Evolutionary conservation across 257 asterid species (phyloP), one percentile per base, ranked within the genome.

Genomic region (Solanum habrochaites): DNA sequence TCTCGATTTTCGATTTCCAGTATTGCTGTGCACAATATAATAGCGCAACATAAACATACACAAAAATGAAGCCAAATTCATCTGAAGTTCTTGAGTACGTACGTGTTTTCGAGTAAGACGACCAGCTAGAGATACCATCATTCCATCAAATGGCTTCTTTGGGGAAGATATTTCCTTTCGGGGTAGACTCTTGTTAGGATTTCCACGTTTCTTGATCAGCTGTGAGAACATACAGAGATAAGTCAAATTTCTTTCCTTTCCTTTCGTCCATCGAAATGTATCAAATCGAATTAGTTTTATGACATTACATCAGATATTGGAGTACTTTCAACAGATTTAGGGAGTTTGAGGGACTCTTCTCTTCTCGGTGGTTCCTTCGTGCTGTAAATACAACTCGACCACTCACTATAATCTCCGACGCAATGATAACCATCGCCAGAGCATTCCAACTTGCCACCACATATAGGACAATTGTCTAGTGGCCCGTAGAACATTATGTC

Each of bases 401-500:
- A 95, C 82, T 92, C 99, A 4, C 92, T 93, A 29, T 92, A 94
- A 4, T 86, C 77, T 11, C 98, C 99, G 10, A 7, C 64, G 86
- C 99, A 97, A 11, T 84, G 5, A 89, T 93, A 95, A 18, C 42
- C 25, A 40, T 42, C 18, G 6, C 89, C 89, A 3, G 91, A 37
- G 83, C 82, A 82, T 85, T 85, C 91, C 87, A 97, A 83, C 1
- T 29, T 6, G 29, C 95, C 91, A 12, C 93, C 90, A 64, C 99
- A 97, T 0, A 91, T 70, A 1, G 94, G 94, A 77, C 99, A 97
- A 8, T 87, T 86, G 11, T 83, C 95, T 4, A 93, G 31, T 0
- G 96, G 92, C 78, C 99, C 99, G 21, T 90, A 90, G 62, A 93
- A 97, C 91, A 97, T 25, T 23, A 96, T 90, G 77, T 96, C 99